Conservation (phyloP, 495 filamentous ascomycete genomes). For the Penicillium daleae region DNA sequence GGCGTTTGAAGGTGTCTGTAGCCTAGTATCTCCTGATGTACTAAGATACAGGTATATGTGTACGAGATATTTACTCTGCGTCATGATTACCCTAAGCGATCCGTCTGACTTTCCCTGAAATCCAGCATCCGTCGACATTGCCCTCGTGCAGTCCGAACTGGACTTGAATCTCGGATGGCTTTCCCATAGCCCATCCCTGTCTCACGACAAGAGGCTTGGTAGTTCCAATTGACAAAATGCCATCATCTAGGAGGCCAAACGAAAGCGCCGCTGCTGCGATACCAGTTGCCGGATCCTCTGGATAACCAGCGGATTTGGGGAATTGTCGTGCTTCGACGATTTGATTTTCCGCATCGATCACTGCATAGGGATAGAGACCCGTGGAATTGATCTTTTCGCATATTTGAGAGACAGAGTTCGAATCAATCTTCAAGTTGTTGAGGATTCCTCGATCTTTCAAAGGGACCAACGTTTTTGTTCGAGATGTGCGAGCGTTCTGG, state of each 20-base stretch:
- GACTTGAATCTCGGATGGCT: slow-evolving; percentile 13
- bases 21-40: background rate
- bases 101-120: slow-evolving; percentile 12
- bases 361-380: slow-evolving; percentile 18
- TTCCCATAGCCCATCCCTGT: slow-evolving; percentile 15
- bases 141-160: slow-evolving; percentile 8
- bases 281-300: slow-evolving; percentile 20
- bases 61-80: background rate
- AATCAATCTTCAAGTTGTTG: background rate
- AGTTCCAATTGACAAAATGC: background rate
- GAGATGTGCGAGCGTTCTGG: slow-evolving; percentile 9
- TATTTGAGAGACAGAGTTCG: background rate
- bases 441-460: slow-evolving; percentile 6
- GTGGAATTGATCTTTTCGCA: slow-evolving; percentile 15
- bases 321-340: slow-evolving; percentile 18
- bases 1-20: background rate
- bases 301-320: slow-evolving; percentile 8
- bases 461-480: slow-evolving; percentile 18
- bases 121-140: slow-evolving; percentile 19
- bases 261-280: slow-evolving; percentile 18
- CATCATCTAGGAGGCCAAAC: slow-evolving; percentile 10
- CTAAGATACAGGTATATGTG: background rate
- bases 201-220: slow-evolving; percentile 8
- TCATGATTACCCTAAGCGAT: background rate
- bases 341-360: slow-evolving; percentile 2